phyloP scores from a whole-genome alignment of 2,329 filamentous ascomycete genomes.

The Basipetospora chlamydospora region DNA sequence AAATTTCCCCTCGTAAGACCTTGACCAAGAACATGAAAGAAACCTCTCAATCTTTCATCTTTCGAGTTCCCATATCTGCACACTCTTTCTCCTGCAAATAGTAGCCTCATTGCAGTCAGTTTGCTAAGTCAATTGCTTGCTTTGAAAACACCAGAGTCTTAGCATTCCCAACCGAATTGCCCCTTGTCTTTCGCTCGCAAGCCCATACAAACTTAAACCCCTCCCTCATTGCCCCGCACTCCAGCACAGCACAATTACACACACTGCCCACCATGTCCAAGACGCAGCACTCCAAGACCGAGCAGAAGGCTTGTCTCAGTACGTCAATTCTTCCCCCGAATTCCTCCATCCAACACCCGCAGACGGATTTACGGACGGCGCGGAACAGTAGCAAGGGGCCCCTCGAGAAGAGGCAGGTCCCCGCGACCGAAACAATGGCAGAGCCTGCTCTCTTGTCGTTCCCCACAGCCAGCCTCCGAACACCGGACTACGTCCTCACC shows the following conservation, averaged over 20 bases:
- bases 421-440: neutral
- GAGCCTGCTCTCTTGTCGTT: neutral
- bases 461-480: neutral
- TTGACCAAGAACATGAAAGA: too few species aligned
- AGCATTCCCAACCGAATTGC: too few species aligned
- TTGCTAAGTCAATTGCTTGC: too few species aligned
- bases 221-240: neutral
- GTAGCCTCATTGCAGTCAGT: too few species aligned
- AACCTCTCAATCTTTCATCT: too few species aligned
- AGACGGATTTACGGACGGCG: neutral
- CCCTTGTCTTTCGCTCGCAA: neutral
- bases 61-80: too few species aligned
- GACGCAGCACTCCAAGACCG: too few species aligned
- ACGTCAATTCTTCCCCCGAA: constrained; percentile 28
- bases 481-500: constrained; percentile 25
- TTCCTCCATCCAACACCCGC: too few species aligned
- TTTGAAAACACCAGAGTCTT: too few species aligned
- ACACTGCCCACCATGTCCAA: constrained; percentile 27
- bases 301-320: constrained; percentile 49
- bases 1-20: too few species aligned
- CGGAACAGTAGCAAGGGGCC: neutral
- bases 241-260: constrained; percentile 1
- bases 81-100: too few species aligned
- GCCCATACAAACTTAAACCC: neutral
- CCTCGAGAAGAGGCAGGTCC: neutral